phyloP scores from a whole-genome alignment of 805 yeast species.

The Kodamaea kaohsiungensis region DNA sequence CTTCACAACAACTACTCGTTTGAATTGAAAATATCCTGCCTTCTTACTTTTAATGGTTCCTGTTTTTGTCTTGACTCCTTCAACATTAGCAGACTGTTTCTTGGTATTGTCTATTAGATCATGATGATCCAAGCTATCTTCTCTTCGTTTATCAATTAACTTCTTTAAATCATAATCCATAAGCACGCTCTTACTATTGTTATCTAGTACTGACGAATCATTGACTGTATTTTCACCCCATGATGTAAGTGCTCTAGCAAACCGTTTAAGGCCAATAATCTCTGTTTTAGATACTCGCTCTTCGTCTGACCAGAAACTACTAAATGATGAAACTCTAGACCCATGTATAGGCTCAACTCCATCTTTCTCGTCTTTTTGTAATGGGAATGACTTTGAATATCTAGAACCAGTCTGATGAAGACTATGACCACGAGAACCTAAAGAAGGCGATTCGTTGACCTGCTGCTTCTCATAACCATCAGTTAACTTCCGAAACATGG shows the following conservation, averaged over 20 bases:
- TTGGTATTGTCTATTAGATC: background rate
- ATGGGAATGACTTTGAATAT: background rate
- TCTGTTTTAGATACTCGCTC: constrained; percentile 5
- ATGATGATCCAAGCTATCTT: background rate
- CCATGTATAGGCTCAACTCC: background rate
- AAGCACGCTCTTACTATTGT: background rate
- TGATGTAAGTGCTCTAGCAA: constrained; percentile 5
- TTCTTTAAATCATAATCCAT: background rate
- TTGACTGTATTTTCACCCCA: constrained; percentile 6
- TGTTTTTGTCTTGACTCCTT: background rate
- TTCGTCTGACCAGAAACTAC: constrained; percentile 5
- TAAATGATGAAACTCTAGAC: constrained; percentile 1
- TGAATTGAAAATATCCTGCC: background rate
- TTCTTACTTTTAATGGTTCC: background rate
- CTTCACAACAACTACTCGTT: constrained; percentile 29
- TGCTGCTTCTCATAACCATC: constrained; percentile 2
- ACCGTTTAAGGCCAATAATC: constrained; percentile 5
- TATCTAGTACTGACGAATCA: background rate
- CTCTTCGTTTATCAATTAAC: background rate
- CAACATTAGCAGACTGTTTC: background rate
- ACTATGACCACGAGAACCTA: background rate
- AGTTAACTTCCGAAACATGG: background rate
- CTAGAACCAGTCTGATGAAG: background rate
- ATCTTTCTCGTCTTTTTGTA: background rate
- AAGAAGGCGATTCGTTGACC: background rate